Base-by-base conservation (phyloP, 2,329 filamentous ascomycete genomes). In the Fusarium domesticum region DNA sequence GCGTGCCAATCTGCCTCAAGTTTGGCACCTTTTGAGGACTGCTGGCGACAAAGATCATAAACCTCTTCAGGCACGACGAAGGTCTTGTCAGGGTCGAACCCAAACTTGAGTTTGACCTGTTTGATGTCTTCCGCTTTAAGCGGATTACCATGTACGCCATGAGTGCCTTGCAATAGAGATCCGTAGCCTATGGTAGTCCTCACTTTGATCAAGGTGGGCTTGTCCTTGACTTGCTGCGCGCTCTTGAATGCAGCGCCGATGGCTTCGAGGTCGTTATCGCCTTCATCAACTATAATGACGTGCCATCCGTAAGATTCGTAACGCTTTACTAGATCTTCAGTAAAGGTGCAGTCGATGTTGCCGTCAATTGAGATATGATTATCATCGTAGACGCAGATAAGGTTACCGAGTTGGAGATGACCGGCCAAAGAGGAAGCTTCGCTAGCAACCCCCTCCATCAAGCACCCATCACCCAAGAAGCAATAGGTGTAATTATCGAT, bases 311-410 rank as follows among this genome's bases (percentile, higher is more conserved):
- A 74, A 6, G 77, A 77, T 5, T 69, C 63, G 76, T 81, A 80
- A 61, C 81, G 81, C 6, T 67, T 61, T 43, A 81, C 80, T 52
- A 80, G 65, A 35, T 81, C 76, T 52, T 82, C 78, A 0, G 70
- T 76, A 47, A 77, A 79, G 73, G 64, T 57, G 16, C 66, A 52
- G 37, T 80, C 76, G 3, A 80, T 70, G 2, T 69, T 71, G 2
- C 79, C 78, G 44, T 81, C 78, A 53, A 77, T 81, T 5, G 77
- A 80, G 37, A 82, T 67, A 53, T 78, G 74, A 58, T 82, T 81
- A 61, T 83, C 81, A 51, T 82, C 79, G 51, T 82, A 82, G 35
- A 81, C 74, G 18, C 82, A 62, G 4, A 71, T 72, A 2, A 83
- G 63, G 58, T 82, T 82, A 62, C 76, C 73, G 7, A 83, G 65